Base-by-base conservation (phyloP, 2,329 filamentous ascomycete genomes). In the Fusarium falciforme region DNA sequence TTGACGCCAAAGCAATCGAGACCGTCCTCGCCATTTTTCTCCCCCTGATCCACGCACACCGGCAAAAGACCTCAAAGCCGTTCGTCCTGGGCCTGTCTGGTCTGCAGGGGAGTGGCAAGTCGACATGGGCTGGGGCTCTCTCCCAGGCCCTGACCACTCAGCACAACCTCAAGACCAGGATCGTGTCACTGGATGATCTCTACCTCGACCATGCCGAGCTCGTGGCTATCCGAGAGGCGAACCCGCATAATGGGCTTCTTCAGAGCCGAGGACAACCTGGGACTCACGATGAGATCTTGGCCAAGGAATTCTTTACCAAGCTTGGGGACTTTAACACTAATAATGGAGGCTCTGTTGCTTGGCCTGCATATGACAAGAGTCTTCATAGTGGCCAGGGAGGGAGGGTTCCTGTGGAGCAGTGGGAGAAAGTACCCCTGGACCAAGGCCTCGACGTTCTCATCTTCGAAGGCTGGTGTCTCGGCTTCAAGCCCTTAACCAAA, bases 391-490 rank as follows among this genome's bases (percentile, higher is more conserved):
- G 73, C 4, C 73, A 77, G 3, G 75, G 75, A 2, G 77, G 72
- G 2, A 72, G 77, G 4, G 64, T 76, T 1, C 70, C 76, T 0
- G 12, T 58, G 2, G 70, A 72, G 1, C 3, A 75, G 0, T 78
- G 73, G 77, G 74, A 74, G 11, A 25, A 74, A 22, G 70, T 78
- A 2, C 22, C 64, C 2, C 47, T 70, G 6, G 54, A 17, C 0
- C 8, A 69, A 27, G 54, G 61, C 9, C 65, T 78, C 0, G 73
- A 78, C 10, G 76, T 78, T 5, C 62, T 78, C 2, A 76, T 78
- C 1, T 78, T 78, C 6, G 77, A 78, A 33, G 76, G 77, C 14
- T 78, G 76, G 76, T 76, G 73, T 22, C 73, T 79, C 3, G 77
- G 75, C 1, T 78, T 77, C 35, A 66, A 73, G 11, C 70, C 72